Conservation (phyloP, 306 rosid species). For the Echinosophora koreensis region DNA sequence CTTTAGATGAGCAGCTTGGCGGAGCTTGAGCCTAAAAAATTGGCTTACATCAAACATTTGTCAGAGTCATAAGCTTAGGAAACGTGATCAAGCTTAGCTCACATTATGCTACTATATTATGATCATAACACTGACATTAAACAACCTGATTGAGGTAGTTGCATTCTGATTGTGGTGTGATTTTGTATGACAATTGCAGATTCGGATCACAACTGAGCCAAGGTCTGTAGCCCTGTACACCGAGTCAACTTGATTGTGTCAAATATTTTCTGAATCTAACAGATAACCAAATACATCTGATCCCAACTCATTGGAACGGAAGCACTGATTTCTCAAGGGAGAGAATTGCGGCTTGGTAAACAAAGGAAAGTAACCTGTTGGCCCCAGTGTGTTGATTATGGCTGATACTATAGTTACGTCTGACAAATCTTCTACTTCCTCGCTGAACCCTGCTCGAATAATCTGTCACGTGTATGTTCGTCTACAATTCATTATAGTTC, state of each 20-base stretch:
- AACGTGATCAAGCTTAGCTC: no score
- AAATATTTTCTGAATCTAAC: neutral
- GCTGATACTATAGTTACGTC: constrained; percentile 61
- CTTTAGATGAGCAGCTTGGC: no score
- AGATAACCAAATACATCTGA: neutral
- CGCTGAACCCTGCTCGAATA: constrained; percentile 59
- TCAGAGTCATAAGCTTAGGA: no score
- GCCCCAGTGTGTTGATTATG: constrained; percentile 52
- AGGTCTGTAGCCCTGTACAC: constrained; percentile 2
- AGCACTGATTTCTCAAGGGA: constrained; percentile 8
- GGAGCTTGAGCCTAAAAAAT: no score
- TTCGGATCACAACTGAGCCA: constrained; percentile 1
- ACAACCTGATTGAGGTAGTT: neutral
- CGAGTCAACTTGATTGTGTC: neutral
- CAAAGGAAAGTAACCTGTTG: constrained; percentile 28
- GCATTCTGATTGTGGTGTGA: constrained; percentile 11
- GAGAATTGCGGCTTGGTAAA: constrained; percentile 11
- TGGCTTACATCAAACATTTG: no score
- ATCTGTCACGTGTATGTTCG: constrained; percentile 84
- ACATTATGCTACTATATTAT: no score
- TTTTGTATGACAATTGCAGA: constrained; percentile 13
- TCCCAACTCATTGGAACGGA: neutral
- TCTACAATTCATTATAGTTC: neutral
- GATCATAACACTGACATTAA: no score
- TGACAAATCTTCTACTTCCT: constrained; percentile 62